These are phyloP conservation scores for Solanum tarijense DNA, from an alignment of 257 asterid species.

Conservation along the genomic window DNA sequence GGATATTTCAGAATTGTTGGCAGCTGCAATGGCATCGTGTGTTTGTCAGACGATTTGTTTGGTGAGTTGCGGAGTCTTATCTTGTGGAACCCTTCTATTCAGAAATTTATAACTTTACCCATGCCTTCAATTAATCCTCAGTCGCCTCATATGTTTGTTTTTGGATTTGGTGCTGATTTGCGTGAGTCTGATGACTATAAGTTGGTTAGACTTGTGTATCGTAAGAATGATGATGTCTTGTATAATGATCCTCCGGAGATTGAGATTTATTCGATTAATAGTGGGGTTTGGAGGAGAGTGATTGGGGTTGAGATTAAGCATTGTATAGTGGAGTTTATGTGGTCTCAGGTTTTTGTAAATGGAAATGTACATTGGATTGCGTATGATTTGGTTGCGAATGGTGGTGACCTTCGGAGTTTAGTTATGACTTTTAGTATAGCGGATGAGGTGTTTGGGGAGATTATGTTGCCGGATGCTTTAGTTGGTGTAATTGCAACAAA, in stretches of 20 bases:
- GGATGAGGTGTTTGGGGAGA: slow-evolving; percentile 32
- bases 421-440: slow-evolving; percentile 28
- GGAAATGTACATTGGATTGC: slow-evolving; percentile 51
- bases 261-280: slow-evolving; percentile 32
- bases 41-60: slow-evolving; percentile 34
- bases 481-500: not conserved
- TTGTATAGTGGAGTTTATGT: slow-evolving; percentile 17
- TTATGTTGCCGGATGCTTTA: slow-evolving; percentile 30
- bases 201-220: slow-evolving; percentile 48
- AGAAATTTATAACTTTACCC: slow-evolving; percentile 18
- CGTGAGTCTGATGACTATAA: slow-evolving; percentile 16
- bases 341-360: slow-evolving; percentile 32
- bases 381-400: slow-evolving; percentile 3
- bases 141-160: slow-evolving; percentile 19
- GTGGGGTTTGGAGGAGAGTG: slow-evolving; percentile 35
- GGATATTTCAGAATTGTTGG: slow-evolving; percentile 58
- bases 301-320: slow-evolving; percentile 5
- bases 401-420: slow-evolving; percentile 3
- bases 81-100: slow-evolving; percentile 50
- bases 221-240: not conserved
- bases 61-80: slow-evolving; percentile 1
- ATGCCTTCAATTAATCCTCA: slow-evolving; percentile 17
- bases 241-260: slow-evolving; percentile 23
- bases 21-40: slow-evolving; percentile 10
- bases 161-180: slow-evolving; percentile 43